Conservation (phyloP, 176 grass and related monocot genomes). For the Ananas comosus region DNA sequence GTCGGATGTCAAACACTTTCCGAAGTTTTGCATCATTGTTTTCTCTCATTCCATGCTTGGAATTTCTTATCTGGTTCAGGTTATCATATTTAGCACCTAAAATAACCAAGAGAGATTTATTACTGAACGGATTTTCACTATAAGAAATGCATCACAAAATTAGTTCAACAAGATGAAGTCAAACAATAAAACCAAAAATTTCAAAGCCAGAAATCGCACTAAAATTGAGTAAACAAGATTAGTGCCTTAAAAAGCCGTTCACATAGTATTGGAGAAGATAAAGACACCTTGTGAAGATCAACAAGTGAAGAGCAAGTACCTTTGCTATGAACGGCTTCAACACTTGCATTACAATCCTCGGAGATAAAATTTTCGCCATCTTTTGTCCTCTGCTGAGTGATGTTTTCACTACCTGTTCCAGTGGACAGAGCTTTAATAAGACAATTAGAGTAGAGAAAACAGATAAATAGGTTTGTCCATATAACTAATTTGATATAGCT, state of each 20-base stretch:
- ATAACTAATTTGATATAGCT: neutral
- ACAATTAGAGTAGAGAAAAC: neutral
- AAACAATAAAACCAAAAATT: neutral
- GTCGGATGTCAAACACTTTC: conserved; percentile 34
- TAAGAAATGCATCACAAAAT: neutral
- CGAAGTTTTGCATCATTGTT: conserved; percentile 48
- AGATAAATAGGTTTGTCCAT: neutral
- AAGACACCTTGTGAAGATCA: neutral
- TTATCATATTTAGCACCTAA: conserved; percentile 52
- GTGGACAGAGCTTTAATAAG: neutral
- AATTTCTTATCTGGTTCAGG: conserved; percentile 40
- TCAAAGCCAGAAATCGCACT: no score
- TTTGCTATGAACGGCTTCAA: neutral
- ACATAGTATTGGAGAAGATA: neutral
- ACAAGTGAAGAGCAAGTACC: neutral
- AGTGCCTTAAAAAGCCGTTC: no score
- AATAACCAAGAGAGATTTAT: conserved; percentile 3
- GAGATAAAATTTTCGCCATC: neutral
- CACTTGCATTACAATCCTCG: neutral
- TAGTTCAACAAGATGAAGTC: neutral
- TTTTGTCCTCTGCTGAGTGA: neutral
- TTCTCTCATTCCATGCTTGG: conserved; percentile 41
- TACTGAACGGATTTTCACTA: neutral
- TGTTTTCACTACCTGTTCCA: conserved; percentile 3
- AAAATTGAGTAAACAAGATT: no score